phyloP scores from a whole-genome alignment of 768 basidiomycete genomes.

The Fistulinella prunicolor region DNA sequence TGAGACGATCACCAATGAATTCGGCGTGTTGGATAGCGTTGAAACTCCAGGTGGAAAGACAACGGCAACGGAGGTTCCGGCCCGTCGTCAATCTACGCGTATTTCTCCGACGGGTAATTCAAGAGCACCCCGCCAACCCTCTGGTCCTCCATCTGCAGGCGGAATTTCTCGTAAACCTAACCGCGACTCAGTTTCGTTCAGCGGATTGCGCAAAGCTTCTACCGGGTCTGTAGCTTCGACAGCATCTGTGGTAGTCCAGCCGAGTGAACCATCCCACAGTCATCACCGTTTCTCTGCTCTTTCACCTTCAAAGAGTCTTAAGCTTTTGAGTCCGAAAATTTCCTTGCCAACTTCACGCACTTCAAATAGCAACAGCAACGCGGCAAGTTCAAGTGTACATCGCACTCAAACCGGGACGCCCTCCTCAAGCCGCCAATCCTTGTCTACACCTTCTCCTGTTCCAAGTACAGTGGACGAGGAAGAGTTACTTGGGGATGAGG shows the following conservation, averaged over 20 bases:
- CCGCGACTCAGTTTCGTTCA: conserved; percentile 78
- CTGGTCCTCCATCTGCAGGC: conserved; percentile 42
- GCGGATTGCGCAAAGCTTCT: conserved; percentile 76
- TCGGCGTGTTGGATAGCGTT: conserved; percentile 72
- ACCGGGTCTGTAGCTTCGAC: conserved; percentile 76
- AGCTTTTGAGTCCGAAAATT: conserved; percentile 77
- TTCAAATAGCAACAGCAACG: conserved; percentile 39
- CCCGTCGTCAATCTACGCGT: conserved; percentile 56
- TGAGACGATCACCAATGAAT: conserved; percentile 60
- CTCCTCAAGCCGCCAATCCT: conserved; percentile 68
- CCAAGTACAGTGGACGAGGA: conserved; percentile 81
- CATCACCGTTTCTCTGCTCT: conserved; percentile 76
- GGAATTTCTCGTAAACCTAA: conserved; percentile 62
- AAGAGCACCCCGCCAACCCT: conserved; percentile 64
- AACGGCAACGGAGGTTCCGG: conserved; percentile 31
- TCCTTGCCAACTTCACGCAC: conserved; percentile 56
- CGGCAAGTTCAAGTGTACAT: conserved; percentile 43
- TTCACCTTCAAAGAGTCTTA: conserved; percentile 81
- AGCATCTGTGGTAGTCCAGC: conserved; percentile 48
- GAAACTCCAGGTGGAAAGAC: conserved; percentile 47
- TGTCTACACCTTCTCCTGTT: conserved; percentile 83
- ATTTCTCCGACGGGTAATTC: conserved; percentile 62
- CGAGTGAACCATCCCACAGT: conserved; percentile 38
- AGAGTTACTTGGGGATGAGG: conserved; percentile 87
- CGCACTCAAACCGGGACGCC: conserved; percentile 57